A percentile compares a stretch with the other conserved stretches of the same genome.
Evolutionary conservation across 1,139 yeast genomes (phyloP).

Genomic region (Candida freyschussii): DNA sequence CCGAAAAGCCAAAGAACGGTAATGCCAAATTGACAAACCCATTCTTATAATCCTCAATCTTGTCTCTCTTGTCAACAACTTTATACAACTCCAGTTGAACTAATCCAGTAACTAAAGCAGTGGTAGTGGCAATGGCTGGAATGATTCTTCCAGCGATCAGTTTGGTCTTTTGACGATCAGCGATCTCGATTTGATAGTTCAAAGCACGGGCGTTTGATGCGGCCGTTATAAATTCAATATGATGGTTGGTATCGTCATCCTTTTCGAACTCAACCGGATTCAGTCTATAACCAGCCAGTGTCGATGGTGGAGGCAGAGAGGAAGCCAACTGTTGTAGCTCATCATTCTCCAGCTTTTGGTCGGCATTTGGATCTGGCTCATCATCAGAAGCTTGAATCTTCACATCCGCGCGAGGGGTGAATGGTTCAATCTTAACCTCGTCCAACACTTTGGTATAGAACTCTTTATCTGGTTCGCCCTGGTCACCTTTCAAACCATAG

Average conservation of each 20-base stretch:
- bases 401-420: conserved; percentile 69
- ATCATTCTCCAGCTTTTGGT: conserved; percentile 51
- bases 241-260: conserved; percentile 95
- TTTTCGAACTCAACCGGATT: conserved; percentile 91
- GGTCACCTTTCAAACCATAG: conserved; percentile 73
- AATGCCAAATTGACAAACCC: conserved; percentile 92
- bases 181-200: conserved; percentile 81
- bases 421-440: conserved; percentile 55
- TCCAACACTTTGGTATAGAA: conserved; percentile 45
- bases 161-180: conserved; percentile 71
- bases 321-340: conserved; percentile 57
- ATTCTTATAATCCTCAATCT: conserved; percentile 85
- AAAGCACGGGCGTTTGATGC: conserved; percentile 95
- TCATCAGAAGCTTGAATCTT: conserved; percentile 84
- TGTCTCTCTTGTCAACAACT: conserved; percentile 67
- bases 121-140: conserved; percentile 98
- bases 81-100: conserved; percentile 90
- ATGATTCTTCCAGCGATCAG: conserved; percentile 91
- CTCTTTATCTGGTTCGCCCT: conserved; percentile 40
- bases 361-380: conserved; percentile 79
- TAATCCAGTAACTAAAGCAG: conserved; percentile 93
- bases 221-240: conserved; percentile 94
- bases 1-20: conserved; percentile 95
- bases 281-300: conserved; percentile 84
- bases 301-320: conserved; percentile 81